Evolutionary conservation across 2,329 filamentous ascomycete genomes (phyloP).

Genomic region (Ophiocordyceps robertsii): DNA sequence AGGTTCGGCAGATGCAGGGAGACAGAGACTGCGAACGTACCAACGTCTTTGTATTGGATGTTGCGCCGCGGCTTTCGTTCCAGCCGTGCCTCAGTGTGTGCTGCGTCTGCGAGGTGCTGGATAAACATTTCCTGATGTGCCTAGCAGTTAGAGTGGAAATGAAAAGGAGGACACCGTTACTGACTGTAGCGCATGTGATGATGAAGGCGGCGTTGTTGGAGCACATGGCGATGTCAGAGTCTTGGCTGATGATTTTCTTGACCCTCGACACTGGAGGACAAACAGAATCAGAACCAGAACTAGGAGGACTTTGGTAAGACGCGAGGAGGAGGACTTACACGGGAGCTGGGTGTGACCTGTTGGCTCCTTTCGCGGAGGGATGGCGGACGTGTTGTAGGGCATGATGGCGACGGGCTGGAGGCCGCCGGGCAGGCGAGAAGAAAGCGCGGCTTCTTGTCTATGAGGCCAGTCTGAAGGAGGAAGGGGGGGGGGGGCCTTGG

Average conservation of each 20-base stretch:
- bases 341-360: slow-evolving; percentile 79
- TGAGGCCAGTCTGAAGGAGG: no score
- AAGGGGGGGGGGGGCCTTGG: no score
- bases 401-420: slow-evolving; percentile 30
- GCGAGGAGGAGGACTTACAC: slow-evolving; percentile 39
- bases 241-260: slow-evolving; percentile 86
- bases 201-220: slow-evolving; percentile 92
- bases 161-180: background rate
- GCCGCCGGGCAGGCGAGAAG: background rate
- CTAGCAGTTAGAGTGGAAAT: slow-evolving; percentile 1
- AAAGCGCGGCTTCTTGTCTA: no score
- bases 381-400: slow-evolving; percentile 83
- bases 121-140: slow-evolving; percentile 77
- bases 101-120: slow-evolving; percentile 75
- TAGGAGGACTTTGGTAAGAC: background rate
- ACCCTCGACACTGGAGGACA: slow-evolving; percentile 66
- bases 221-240: slow-evolving; percentile 73
- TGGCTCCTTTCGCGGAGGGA: slow-evolving; percentile 65
- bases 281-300: background rate
- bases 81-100: slow-evolving; percentile 76
- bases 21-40: slow-evolving; percentile 28
- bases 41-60: slow-evolving; percentile 90
- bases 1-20: background rate
- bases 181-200: slow-evolving; percentile 76
- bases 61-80: slow-evolving; percentile 87